phyloP scores from a whole-genome alignment of 192 early-diverging fungal species.

The Rhizophagus clarus region DNA sequence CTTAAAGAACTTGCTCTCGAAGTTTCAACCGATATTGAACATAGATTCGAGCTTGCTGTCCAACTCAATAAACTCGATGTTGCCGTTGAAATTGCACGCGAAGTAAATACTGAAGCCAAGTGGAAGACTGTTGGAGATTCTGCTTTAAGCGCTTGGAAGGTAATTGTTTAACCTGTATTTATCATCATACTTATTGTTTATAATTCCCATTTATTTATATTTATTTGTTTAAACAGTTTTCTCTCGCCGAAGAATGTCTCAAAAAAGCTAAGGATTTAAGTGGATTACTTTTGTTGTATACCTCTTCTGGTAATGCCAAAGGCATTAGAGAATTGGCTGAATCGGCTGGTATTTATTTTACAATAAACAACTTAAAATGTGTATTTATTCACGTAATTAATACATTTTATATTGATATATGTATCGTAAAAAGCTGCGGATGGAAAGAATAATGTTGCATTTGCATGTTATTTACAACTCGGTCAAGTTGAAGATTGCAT shows the following conservation, averaged over 20 bases:
- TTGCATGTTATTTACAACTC: slow-evolving; percentile 77
- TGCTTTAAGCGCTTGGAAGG: slow-evolving; percentile 89
- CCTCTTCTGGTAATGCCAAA: slow-evolving; percentile 78
- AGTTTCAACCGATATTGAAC: slow-evolving; percentile 94
- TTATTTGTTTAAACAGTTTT: slow-evolving; percentile 23
- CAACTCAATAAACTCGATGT: slow-evolving; percentile 81
- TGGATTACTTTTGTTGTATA: slow-evolving; percentile 89
- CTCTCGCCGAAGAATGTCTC: slow-evolving; percentile 89
- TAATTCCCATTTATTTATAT: neutral
- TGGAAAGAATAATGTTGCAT: slow-evolving; percentile 92
- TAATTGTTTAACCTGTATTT: slow-evolving; percentile 34
- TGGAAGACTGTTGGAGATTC: slow-evolving; percentile 94
- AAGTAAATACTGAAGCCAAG: slow-evolving; percentile 83
- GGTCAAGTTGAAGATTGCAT: slow-evolving; percentile 81
- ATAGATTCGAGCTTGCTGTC: slow-evolving; percentile 94
- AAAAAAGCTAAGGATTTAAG: slow-evolving; percentile 86
- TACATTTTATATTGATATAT: slow-evolving; percentile 17
- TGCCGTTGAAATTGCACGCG: slow-evolving; percentile 85
- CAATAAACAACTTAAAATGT: neutral
- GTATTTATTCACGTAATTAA: neutral
- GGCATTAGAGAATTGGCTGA: slow-evolving; percentile 79
- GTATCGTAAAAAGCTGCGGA: slow-evolving; percentile 45
- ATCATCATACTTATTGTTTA: neutral
- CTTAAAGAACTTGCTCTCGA: slow-evolving; percentile 90
- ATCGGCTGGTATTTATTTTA: slow-evolving; percentile 47